Evolutionary conservation across 2,329 filamentous ascomycete species (phyloP), one percentile per base, ranked within the genome.

Genomic region (Grosmannia clavigera): DNA sequence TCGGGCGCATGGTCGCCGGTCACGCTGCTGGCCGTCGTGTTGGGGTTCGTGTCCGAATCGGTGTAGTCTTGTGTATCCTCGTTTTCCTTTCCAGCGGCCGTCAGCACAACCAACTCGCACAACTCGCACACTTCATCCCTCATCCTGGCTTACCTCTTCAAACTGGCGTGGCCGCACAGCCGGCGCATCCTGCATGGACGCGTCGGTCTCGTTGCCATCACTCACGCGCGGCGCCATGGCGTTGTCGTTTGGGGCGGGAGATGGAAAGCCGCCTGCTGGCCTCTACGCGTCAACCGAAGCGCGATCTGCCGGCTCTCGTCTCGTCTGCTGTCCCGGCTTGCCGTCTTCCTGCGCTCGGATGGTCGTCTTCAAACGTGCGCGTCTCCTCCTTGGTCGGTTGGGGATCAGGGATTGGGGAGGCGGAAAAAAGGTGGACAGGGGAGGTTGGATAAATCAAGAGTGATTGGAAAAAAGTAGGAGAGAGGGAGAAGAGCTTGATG

Each of bases 11-110:
- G 74, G 66, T 96, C 92, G 59, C 91, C 92, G 60, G 81, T 85
- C 66, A 95, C 84, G 72, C 92, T 96, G 76, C 90, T 96, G 59
- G 88, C 90, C 57, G 83, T 85, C 14, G 83, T 86, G 66, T 85
- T 86, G 11, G 82, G 81, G 64, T 86, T 85, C 22, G 82, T 85
- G 67, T 86, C 83, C 11, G 82, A 85, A 64, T 86, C 83, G 61
- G 82, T 83, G 67, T 81, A 85, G 67, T 86, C 83, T 55, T 82
- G 82, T 7, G 83, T 86, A 66, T 86, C 82, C 65, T 86, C 83
- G 50, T 85, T 77, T 57, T 84, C 80, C 82, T 81, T 22, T 29
- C 57, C 12, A 22, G 22, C 22, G n/a, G 33, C 48, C 55, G 53
- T 57, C 58, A 14, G 27, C 57, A 54, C 6, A 9, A 3, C 19